These are phyloP conservation scores for Phanerodontia chrysosporium DNA, from an alignment of 768 basidiomycete genomes.

Conservation along the genomic window DNA sequence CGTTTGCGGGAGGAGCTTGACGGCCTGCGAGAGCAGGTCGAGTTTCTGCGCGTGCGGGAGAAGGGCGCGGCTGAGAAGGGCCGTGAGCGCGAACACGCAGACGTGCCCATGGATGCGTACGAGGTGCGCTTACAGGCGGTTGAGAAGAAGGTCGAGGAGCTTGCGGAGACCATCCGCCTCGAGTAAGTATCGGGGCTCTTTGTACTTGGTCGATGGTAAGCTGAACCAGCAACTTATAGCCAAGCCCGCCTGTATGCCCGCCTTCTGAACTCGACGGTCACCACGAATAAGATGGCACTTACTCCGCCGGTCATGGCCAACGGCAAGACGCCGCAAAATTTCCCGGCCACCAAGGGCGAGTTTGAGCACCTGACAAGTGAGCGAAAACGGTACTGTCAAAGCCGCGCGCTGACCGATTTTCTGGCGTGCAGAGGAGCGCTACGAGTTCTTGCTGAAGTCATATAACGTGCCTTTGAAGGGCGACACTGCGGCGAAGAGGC, in stretches of 20 bases:
- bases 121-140: conserved; percentile 28
- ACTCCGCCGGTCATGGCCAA: conserved; percentile 26
- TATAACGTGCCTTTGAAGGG: conserved; percentile 33
- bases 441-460: conserved; percentile 32
- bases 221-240: conserved; percentile 15
- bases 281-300: conserved; percentile 29
- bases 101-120: conserved; percentile 9
- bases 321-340: conserved; percentile 33
- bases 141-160: conserved; percentile 32
- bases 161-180: conserved; percentile 28
- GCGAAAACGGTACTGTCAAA: no score
- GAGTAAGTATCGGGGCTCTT: conserved; percentile 26
- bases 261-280: conserved; percentile 32
- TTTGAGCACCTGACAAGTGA: conserved; percentile 44
- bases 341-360: conserved; percentile 37
- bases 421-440: conserved; percentile 34
- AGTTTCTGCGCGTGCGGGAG: conserved; percentile 3
- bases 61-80: not conserved
- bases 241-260: conserved; percentile 35
- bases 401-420: not conserved
- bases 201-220: not conserved
- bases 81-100: conserved; percentile 3
- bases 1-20: conserved; percentile 29
- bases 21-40: conserved; percentile 24
- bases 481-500: conserved; percentile 36